Evolutionary conservation across 192 early-diverging fungal species (phyloP).

Genomic region (Lobulomyces angularis): DNA sequence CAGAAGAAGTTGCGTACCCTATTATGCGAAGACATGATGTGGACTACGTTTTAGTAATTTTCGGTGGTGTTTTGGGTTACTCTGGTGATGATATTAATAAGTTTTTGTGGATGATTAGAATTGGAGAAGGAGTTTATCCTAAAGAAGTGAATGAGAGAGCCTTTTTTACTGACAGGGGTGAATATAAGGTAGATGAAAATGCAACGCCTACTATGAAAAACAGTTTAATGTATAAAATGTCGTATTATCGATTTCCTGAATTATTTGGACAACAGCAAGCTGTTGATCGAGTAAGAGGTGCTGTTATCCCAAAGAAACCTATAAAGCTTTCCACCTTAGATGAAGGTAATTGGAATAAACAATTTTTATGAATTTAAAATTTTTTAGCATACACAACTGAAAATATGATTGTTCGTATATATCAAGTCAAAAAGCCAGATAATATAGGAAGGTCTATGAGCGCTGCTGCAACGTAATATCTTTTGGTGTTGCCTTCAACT

Average conservation of each 20-base stretch:
- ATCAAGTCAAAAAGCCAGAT: slow-evolving; percentile 93
- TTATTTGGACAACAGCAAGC: slow-evolving; percentile 63
- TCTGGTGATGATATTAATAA: slow-evolving; percentile 99
- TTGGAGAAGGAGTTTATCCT: slow-evolving; percentile 94
- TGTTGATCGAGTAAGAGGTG: slow-evolving; percentile 73
- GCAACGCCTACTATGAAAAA: slow-evolving; percentile 84
- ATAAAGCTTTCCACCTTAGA: slow-evolving; percentile 79
- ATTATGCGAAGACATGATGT: slow-evolving; percentile 89
- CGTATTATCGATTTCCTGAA: slow-evolving; percentile 89
- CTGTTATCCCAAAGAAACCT: slow-evolving; percentile 57
- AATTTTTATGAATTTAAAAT: slow-evolving; percentile 10
- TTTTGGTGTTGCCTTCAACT: too few relatives aligned
- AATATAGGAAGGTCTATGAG: slow-evolving; percentile 69
- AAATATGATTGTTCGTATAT: slow-evolving; percentile 98
- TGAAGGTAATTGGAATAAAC: slow-evolving; percentile 36
- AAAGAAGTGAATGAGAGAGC: slow-evolving; percentile 77
- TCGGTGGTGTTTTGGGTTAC: slow-evolving; percentile 93
- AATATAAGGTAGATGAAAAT: slow-evolving; percentile 84
- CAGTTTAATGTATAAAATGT: slow-evolving; percentile 94
- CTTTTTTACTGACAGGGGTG: slow-evolving; percentile 80
- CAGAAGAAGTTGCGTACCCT: slow-evolving; percentile 85
- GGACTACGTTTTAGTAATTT: slow-evolving; percentile 92
- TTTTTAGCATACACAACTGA: slow-evolving; percentile 66
- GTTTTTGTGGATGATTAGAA: slow-evolving; percentile 99
- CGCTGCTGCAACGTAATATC: slow-evolving; percentile 45